Conservation (phyloP, 176 grass and related monocot genomes). For the Hordeum marinum region DNA sequence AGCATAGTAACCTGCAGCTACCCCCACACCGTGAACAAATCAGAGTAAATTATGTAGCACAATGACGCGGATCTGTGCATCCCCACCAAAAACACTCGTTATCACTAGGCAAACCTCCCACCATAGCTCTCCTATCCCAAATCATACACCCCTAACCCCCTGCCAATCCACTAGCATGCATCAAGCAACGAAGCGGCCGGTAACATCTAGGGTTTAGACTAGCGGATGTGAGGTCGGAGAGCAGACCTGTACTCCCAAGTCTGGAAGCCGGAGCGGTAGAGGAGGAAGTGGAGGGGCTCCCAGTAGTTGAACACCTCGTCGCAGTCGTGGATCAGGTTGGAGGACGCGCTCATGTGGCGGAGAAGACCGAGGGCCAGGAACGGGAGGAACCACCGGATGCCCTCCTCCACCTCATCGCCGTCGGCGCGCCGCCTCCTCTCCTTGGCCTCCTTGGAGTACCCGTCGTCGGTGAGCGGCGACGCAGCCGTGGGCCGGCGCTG, state of each 20-base stretch:
- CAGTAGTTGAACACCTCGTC: conserved; percentile 99
- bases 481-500: conserved; percentile 49
- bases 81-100: neutral
- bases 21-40: neutral
- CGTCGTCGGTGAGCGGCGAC: conserved; percentile 35
- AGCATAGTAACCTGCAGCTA: neutral
- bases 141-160: neutral
- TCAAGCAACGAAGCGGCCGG: neutral
- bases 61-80: neutral
- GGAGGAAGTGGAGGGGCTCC: conserved; percentile 94
- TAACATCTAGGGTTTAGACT: conserved; percentile 25
- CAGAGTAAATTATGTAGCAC: neutral
- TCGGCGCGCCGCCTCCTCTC: conserved; percentile 27
- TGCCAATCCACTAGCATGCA: neutral
- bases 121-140: neutral
- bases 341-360: conserved; percentile 91
- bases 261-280: conserved; percentile 95
- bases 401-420: conserved; percentile 39
- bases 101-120: neutral
- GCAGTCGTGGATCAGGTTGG: conserved; percentile 99
- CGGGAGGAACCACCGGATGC: conserved; percentile 74
- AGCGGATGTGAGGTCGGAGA: neutral
- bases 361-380: conserved; percentile 66
- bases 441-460: conserved; percentile 76
- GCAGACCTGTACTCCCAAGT: conserved; percentile 95